Evolutionary conservation across 1,284 basidiomycete genomes (phyloP).

Genomic region (Volvariella surrecta): DNA sequence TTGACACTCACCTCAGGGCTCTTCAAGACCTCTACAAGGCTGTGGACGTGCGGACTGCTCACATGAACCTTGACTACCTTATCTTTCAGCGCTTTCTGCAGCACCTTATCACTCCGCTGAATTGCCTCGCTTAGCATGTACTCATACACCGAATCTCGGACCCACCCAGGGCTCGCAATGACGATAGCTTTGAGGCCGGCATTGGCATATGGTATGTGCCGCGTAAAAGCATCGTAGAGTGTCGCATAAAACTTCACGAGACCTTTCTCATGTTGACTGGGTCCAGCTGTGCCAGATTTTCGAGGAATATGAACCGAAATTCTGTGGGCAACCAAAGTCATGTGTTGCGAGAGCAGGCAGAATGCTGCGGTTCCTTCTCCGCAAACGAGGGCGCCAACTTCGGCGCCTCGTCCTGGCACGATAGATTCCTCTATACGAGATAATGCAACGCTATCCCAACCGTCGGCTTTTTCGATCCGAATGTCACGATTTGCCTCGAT

Average conservation of each 20-base stretch:
- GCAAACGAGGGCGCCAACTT: conserved; percentile 93
- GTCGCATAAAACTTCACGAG: conserved; percentile 77
- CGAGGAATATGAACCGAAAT: conserved; percentile 88
- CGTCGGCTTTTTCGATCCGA: conserved; percentile 79
- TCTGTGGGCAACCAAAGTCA: conserved; percentile 91
- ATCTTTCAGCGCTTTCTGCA: conserved; percentile 65
- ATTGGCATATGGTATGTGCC: conserved; percentile 81
- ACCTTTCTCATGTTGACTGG: conserved; percentile 83
- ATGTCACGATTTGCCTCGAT: conserved; percentile 91
- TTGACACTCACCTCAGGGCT: conserved; percentile 72
- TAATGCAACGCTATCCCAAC: conserved; percentile 89
- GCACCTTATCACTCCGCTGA: conserved; percentile 75
- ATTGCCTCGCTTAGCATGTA: conserved; percentile 80
- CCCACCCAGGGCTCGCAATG: conserved; percentile 95
- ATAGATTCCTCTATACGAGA: conserved; percentile 83
- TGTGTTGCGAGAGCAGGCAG: conserved; percentile 92
- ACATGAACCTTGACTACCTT: conserved; percentile 92
- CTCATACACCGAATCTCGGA: conserved; percentile 84
- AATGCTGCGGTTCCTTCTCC: conserved; percentile 95
- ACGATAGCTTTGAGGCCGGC: conserved; percentile 81
- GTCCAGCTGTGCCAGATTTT: conserved; percentile 78
- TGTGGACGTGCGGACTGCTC: conserved; percentile 93
- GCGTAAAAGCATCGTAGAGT: conserved; percentile 81
- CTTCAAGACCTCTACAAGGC: conserved; percentile 88
- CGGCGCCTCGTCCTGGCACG: conserved; percentile 88